Base-by-base conservation (phyloP, 768 basidiomycete genomes). In the Sarcomyxa edulis region DNA sequence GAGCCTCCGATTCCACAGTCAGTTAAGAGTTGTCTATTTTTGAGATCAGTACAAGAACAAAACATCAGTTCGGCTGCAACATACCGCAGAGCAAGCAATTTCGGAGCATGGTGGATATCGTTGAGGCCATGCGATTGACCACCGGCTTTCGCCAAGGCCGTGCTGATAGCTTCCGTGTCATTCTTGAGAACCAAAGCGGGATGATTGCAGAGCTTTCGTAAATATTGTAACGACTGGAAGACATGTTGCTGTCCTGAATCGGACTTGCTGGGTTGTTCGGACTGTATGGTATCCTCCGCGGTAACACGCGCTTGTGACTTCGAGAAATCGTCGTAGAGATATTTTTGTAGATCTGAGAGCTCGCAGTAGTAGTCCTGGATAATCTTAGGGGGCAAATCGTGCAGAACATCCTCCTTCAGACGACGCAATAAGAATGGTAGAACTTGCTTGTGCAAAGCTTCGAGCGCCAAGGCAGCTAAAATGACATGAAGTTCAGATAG, bases 321-420 rank as follows among this genome's bases (percentile, higher is more conserved):
- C 2, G 85, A 78, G 56, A 94, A 97, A 52, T 95, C 86, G 54
- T 98, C 96, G 55, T 98, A 99, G 12, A 99, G 74, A 44, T 79
- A 71, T 58, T 92, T 93, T 64, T 99, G 96, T 14, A 98, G 62
- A 0, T 92, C 88, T 0, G 95, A 97, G 3, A 99, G 74, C 55
- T 98, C 95, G 68, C 94, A 97, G 54, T 97, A 94, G 58, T 98
- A 98, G 58, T 99, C 96, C 60, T 99, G 96, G 41, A 99, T 98
- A 59, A 99, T 99, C 67, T 99, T 98, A 3, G 96, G 96, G 1
- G 96, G 96, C 2, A 99, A 69, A 55, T 99, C 96, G 45, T 90
- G 65, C 40, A 99, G 67, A 20, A 99, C 96, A 53, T 99, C 93
- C 62, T 99, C 96, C 58, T 99, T 99, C 56, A 99, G 65, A 16